A percentile compares a stretch with the other conserved stretches of the same genome.
phyloP scores from a whole-genome alignment of 169 alveolate genomes.

The Babesia sp. region DNA sequence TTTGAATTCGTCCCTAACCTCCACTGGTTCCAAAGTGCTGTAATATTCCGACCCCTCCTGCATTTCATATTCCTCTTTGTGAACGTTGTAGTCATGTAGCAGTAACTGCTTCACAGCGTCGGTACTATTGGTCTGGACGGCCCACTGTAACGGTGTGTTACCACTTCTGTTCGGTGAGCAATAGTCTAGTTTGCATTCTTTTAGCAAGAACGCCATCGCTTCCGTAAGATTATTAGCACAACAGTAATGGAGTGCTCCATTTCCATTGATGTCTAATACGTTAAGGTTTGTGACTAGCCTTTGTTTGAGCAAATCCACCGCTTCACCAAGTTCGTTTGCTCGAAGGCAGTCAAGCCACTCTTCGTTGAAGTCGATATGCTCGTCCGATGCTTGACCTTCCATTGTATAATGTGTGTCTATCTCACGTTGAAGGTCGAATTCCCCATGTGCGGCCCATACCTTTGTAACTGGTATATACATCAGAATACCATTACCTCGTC shows the following conservation, averaged over 20 bases:
- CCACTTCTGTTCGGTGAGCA: slow-evolving; percentile 67
- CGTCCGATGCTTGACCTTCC: slow-evolving; percentile 16
- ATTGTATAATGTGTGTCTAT: too few species aligned
- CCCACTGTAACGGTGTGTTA: slow-evolving; percentile 78
- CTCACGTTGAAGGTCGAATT: too few species aligned
- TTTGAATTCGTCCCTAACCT: slow-evolving; percentile 4
- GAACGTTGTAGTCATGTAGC: slow-evolving; percentile 64
- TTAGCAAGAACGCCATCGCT: slow-evolving; percentile 63
- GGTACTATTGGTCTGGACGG: slow-evolving; percentile 71
- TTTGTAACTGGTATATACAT: too few species aligned
- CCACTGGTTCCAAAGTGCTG: neutral
- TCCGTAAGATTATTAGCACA: slow-evolving; percentile 74
- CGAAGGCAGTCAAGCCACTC: slow-evolving; percentile 59
- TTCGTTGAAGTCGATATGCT: slow-evolving; percentile 32
- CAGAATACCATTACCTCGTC: too few species aligned
- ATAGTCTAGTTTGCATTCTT: slow-evolving; percentile 67
- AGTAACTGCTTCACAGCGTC: slow-evolving; percentile 67
- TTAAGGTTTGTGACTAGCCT: slow-evolving; percentile 37
- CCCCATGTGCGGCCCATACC: too few species aligned
- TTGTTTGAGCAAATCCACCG: slow-evolving; percentile 40
- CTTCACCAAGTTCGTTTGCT: slow-evolving; percentile 44
- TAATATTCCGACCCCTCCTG: slow-evolving; percentile 35
- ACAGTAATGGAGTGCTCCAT: slow-evolving; percentile 71
- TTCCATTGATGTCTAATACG: slow-evolving; percentile 57
- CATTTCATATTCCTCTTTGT: slow-evolving; percentile 41